phyloP scores from a whole-genome alignment of 345 rosid genomes.

The Populus ilicifolia region DNA sequence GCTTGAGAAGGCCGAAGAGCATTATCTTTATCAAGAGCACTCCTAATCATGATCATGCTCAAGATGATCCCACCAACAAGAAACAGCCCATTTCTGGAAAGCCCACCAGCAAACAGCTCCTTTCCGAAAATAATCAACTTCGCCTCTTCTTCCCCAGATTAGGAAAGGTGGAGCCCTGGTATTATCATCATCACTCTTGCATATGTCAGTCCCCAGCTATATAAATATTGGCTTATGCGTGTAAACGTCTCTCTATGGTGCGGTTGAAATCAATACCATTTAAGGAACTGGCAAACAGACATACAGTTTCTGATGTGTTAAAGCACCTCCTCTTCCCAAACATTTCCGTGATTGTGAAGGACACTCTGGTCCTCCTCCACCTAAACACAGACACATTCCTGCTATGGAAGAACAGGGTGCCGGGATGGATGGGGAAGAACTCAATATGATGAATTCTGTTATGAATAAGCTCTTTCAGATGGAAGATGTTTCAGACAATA shows the following conservation, averaged over 20 bases:
- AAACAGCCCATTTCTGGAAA: constrained; percentile 13
- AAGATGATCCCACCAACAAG: constrained; percentile 15
- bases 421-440: too few relatives aligned
- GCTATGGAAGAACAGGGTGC: too few relatives aligned
- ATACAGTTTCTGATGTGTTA: constrained; percentile 74
- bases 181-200: not conserved
- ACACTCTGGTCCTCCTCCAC: too few relatives aligned
- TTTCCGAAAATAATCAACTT: constrained; percentile 37
- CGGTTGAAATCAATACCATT: constrained; percentile 70
- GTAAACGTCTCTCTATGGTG: constrained; percentile 13
- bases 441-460: too few relatives aligned
- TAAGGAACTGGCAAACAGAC: constrained; percentile 85
- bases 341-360: constrained; percentile 12
- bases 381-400: too few relatives aligned
- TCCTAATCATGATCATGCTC: not conserved
- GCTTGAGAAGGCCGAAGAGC: constrained; percentile 86
- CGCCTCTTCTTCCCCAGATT: constrained; percentile 66
- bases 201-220: not conserved
- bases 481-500: too few relatives aligned
- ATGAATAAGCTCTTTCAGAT: too few relatives aligned
- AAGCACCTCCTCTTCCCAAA: constrained; percentile 48
- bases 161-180: constrained; percentile 41
- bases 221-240: not conserved
- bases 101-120: constrained; percentile 10
- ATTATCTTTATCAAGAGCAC: constrained; percentile 49